These are phyloP conservation scores for Gracilaria caudata DNA, from an alignment of 23 red algal species.

Conservation along the genomic window DNA sequence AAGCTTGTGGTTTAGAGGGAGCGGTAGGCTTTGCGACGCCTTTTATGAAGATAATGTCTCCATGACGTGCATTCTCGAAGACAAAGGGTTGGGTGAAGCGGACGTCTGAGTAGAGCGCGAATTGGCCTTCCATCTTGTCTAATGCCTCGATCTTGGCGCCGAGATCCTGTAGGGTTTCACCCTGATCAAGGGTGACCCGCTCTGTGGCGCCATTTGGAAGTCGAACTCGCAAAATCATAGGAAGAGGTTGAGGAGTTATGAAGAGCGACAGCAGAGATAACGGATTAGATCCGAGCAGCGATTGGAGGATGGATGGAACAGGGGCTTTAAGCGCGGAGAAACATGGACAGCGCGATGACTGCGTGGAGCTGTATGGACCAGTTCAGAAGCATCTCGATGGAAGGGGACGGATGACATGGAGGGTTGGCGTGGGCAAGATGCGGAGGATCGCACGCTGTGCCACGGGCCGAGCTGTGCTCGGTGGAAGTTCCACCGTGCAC, in stretches of 20 bases:
- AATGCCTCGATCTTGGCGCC: conserved; percentile 40
- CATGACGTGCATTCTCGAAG: conserved; percentile 35
- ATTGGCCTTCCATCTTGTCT: conserved; percentile 34
- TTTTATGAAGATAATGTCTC: conserved; percentile 76
- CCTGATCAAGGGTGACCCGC: conserved; percentile 32
- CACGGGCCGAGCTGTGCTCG: conserved; percentile 2
- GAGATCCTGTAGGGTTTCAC: conserved; percentile 18
- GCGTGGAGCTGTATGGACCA: no score
- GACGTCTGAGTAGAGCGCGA: conserved; percentile 48
- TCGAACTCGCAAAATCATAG: conserved; percentile 77
- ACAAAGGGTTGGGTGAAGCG: conserved; percentile 53
- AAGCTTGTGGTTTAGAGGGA: conserved; percentile 17
- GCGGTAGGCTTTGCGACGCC: not conserved
- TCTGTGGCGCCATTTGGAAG: conserved; percentile 66
- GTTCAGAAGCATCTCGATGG: no score
- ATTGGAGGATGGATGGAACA: not conserved
- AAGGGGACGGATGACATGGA: no score
- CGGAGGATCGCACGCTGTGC: not conserved
- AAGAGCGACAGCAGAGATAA: not conserved
- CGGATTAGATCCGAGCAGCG: not conserved
- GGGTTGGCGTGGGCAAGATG: not conserved
- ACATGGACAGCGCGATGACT: not conserved
- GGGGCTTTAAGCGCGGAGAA: not conserved
- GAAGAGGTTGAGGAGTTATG: not conserved
- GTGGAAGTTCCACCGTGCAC: no score